phyloP scores from a whole-genome alignment of 2,329 filamentous ascomycete species.

The Teratosphaeriaceae sp. region DNA sequence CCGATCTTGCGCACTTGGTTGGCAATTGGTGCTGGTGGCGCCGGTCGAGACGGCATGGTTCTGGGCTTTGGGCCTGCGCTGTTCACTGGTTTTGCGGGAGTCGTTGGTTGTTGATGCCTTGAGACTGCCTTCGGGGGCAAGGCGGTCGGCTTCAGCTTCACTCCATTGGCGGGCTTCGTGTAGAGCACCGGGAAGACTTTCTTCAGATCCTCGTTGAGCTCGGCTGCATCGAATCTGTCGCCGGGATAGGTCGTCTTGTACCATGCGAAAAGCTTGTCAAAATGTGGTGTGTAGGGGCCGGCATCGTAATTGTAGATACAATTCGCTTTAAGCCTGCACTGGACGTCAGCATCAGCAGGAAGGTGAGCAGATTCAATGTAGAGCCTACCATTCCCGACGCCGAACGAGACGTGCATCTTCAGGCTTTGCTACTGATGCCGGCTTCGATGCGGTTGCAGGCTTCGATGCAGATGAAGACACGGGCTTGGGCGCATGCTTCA shows the following conservation, averaged over 20 bases:
- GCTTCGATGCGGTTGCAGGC: neutral
- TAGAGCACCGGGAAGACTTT: neutral
- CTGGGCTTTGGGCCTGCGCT: no score
- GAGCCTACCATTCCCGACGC: neutral
- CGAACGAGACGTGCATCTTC: neutral
- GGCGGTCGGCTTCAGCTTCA: neutral
- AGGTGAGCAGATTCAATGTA: neutral
- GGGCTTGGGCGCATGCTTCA: neutral
- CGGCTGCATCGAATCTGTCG: no score
- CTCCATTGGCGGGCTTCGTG: neutral
- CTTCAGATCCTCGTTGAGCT: neutral
- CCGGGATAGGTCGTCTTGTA: no score
- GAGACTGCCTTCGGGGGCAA: neutral
- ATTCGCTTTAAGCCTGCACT: neutral
- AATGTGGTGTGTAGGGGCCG: no score
- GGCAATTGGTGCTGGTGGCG: neutral
- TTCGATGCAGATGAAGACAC: no score
- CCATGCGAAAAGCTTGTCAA: no score
- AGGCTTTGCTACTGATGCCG: neutral
- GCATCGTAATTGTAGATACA: neutral
- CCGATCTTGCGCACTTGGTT: neutral
- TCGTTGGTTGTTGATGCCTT: no score
- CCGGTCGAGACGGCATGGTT: no score
- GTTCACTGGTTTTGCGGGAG: no score
- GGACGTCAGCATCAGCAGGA: neutral